Conservation (phyloP, 148 eudicot species). For the Rhododendron simsii region DNA sequence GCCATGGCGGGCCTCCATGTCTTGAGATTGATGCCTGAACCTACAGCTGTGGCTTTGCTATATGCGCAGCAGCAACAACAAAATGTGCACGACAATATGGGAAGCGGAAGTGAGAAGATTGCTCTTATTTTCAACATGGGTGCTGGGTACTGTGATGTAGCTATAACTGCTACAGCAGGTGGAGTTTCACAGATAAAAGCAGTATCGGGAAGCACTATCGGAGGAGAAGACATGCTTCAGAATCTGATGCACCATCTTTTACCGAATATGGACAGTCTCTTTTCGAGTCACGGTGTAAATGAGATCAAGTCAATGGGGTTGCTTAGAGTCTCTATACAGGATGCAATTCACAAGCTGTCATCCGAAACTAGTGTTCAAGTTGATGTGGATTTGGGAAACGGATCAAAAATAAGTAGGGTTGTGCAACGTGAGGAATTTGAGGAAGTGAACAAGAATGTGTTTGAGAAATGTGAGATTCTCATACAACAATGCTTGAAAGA, state of each 20-base stretch:
- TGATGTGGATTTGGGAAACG: slow-evolving; percentile 67
- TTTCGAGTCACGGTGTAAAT: slow-evolving; percentile 40
- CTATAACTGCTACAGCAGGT: slow-evolving; percentile 71
- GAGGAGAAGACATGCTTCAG: slow-evolving; percentile 87
- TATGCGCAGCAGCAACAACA: slow-evolving; percentile 78
- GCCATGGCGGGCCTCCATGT: slow-evolving; percentile 95
- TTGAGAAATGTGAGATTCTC: slow-evolving; percentile 52
- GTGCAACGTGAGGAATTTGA: slow-evolving; percentile 59
- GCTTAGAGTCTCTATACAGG: slow-evolving; percentile 70
- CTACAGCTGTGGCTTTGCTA: slow-evolving; percentile 77
- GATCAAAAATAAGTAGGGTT: slow-evolving; percentile 42
- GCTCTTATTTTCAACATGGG: slow-evolving; percentile 84
- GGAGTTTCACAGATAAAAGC: slow-evolving; percentile 88
- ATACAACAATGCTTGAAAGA: slow-evolving; percentile 55
- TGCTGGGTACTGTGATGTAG: slow-evolving; percentile 80
- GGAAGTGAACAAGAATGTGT: slow-evolving; percentile 47
- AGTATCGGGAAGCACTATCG: slow-evolving; percentile 55
- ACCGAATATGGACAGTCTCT: slow-evolving; percentile 49
- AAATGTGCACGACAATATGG: slow-evolving; percentile 49
- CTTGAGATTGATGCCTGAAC: slow-evolving; percentile 86
- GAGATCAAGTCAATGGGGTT: slow-evolving; percentile 60
- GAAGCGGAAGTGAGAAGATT: slow-evolving; percentile 71
- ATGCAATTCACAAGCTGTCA: slow-evolving; percentile 71
- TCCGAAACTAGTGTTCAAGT: slow-evolving; percentile 37
- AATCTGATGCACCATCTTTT: slow-evolving; percentile 61